Evolutionary conservation across 495 filamentous ascomycete genomes (phyloP), one percentile per base, ranked within the genome.

Genomic region (Diplogelasinospora grovesii): DNA sequence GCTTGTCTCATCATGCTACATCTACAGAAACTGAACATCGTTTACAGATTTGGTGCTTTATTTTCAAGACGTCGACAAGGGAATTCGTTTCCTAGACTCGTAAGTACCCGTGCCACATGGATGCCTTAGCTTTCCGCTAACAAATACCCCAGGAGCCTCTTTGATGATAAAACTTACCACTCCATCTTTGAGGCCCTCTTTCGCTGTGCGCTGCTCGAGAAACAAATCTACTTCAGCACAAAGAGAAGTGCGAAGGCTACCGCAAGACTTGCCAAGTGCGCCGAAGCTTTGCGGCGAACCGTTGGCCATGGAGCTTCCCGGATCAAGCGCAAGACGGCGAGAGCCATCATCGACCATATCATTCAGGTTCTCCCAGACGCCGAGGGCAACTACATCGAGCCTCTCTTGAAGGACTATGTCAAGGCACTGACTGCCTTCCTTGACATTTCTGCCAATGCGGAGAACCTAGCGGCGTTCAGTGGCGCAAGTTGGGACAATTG

Each of bases 171-270:
- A 49, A 75, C 73, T 13, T 94, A 83, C 52, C 85, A 93, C 52
- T 74, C 73, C 33, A 79, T 96, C 20, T 88, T 82, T 46, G 88
- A 96, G 52, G 75, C 77, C 1, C 63, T 98, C 11, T 96, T 96
- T 53, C 67, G 71, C 25, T 79, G 77, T 46, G 64, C 78, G 6
- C 66, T 80, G 14, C 53, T 66, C 8, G 88, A 96, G 43, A 83
- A 81, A 53, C 68, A 80, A 19, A 45, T 64, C 16, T 85, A 79
- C 50, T 71, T 78, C 36, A 51, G 51, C 25, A 68, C 68, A 41
- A 71, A 76, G 24, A 78, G 71, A 43, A 33, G 71, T 60, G 36
- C 68, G 59, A 45, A 53, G 59, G 67, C 75, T 27, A 59, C 66
- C 20, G 59, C 67, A 9, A 77, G 85, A 21, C 73, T 98, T 10